Conservation (phyloP, 495 filamentous ascomycete species). For the Daldinia bambusicola region DNA sequence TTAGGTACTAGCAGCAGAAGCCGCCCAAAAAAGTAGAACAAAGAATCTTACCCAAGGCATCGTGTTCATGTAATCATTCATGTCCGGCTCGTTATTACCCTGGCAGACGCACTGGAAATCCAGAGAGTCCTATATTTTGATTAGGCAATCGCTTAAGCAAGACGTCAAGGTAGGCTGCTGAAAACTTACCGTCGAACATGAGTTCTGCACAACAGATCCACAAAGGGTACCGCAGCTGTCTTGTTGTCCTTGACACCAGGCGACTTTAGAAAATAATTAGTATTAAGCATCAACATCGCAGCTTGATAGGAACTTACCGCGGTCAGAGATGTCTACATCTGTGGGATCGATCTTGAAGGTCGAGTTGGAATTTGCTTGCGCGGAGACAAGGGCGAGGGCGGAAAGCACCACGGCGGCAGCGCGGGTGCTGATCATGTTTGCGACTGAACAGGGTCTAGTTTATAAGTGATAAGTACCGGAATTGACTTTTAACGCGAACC, state of each 20-base stretch:
- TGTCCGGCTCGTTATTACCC: conserved; percentile 48
- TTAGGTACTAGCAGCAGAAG: neutral
- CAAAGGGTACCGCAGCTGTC: conserved; percentile 52
- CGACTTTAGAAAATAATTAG: conserved; percentile 41
- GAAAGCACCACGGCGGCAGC: conserved; percentile 48
- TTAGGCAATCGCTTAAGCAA: conserved; percentile 20
- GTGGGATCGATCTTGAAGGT: conserved; percentile 49
- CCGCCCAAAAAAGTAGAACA: neutral
- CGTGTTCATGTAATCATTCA: conserved; percentile 49
- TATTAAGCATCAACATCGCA: neutral
- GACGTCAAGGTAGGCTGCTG: neutral
- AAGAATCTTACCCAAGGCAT: conserved; percentile 49
- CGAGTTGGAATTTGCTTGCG: conserved; percentile 49
- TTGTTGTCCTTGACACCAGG: conserved; percentile 50
- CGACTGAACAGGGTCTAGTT: conserved; percentile 24
- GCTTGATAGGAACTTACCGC: conserved; percentile 33
- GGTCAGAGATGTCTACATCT: conserved; percentile 35
- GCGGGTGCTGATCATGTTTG: conserved; percentile 46
- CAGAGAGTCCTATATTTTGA: conserved; percentile 38
- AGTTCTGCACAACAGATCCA: conserved; percentile 41
- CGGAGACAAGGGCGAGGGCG: conserved; percentile 48
- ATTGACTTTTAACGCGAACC: conserved; percentile 17
- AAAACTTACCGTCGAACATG: conserved; percentile 48
- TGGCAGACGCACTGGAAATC: conserved; percentile 51
- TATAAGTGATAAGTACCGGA: conserved; percentile 9